Percentiles rank a stretch among this genome's conserved stretches.
Evolutionary conservation across 1,284 basidiomycete genomes (phyloP).

Genomic region (Tilletia indica): DNA sequence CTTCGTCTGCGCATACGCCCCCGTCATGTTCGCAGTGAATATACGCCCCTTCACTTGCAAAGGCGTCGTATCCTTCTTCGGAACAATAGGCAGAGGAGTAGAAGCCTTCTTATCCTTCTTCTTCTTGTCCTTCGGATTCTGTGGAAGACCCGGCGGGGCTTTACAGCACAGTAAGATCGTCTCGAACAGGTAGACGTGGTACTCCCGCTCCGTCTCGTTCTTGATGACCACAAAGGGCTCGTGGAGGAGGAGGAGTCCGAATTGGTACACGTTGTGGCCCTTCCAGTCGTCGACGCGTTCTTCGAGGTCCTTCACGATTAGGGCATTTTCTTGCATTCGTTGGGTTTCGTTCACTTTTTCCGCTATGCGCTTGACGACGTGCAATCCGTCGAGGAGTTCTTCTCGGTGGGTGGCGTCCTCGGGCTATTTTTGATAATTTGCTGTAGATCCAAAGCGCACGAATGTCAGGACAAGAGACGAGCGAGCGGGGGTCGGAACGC

Average conservation of each 20-base stretch:
- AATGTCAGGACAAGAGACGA: neutral
- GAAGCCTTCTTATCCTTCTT: slow-evolving; percentile 58
- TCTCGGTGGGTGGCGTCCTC: slow-evolving; percentile 60
- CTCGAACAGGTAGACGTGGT: slow-evolving; percentile 97
- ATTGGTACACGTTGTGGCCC: slow-evolving; percentile 89
- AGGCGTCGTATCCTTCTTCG: slow-evolving; percentile 63
- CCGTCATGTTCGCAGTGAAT: slow-evolving; percentile 92
- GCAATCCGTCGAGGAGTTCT: slow-evolving; percentile 79
- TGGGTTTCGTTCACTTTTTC: slow-evolving; percentile 95
- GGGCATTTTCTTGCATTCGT: slow-evolving; percentile 74
- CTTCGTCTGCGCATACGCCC: slow-evolving; percentile 60
- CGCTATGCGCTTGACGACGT: slow-evolving; percentile 85
- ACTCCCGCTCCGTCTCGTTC: slow-evolving; percentile 92
- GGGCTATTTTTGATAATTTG: slow-evolving; percentile 66
- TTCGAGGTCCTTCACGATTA: slow-evolving; percentile 84
- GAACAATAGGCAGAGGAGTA: slow-evolving; percentile 54
- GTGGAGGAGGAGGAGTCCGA: slow-evolving; percentile 87
- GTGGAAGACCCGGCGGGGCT: slow-evolving; percentile 61
- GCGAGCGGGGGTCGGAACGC: slow-evolving; percentile 17
- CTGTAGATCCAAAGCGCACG: slow-evolving; percentile 19
- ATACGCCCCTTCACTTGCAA: slow-evolving; percentile 93
- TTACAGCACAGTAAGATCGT: slow-evolving; percentile 99
- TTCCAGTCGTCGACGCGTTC: slow-evolving; percentile 97
- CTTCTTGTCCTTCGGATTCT: slow-evolving; percentile 40
- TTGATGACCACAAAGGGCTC: slow-evolving; percentile 96